These are phyloP conservation scores for Cyclocybe aegerita DNA, from an alignment of 768 basidiomycete species.

Conservation along the genomic window DNA sequence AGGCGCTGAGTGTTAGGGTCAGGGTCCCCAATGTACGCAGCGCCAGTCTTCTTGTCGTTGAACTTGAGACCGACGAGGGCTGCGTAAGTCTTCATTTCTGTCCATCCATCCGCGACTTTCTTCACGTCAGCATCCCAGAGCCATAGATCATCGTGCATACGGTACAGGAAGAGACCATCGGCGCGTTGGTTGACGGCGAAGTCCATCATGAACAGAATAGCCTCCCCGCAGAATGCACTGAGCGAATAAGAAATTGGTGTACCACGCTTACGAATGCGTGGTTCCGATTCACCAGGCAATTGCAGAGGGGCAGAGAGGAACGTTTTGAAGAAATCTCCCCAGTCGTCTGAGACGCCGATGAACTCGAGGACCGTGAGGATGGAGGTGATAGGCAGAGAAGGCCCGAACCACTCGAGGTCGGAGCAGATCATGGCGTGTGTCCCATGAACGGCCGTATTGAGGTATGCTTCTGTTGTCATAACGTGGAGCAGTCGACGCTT, in stretches of 20 bases:
- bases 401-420: constrained; percentile 44
- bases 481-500: constrained; percentile 41
- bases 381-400: constrained; percentile 39
- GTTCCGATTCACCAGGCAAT: constrained; percentile 30
- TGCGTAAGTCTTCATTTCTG: constrained; percentile 41
- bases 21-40: constrained; percentile 29
- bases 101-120: constrained; percentile 37
- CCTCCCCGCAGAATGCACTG: constrained; percentile 40
- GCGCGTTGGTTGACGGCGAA: constrained; percentile 45
- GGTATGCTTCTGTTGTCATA: constrained; percentile 38
- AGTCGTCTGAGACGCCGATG: constrained; percentile 36
- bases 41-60: constrained; percentile 42
- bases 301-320: constrained; percentile 32
- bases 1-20: constrained; percentile 13
- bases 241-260: constrained; percentile 43
- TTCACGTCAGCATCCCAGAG: constrained; percentile 33
- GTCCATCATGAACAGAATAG: constrained; percentile 44
- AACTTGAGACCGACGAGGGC: constrained; percentile 38
- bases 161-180: constrained; percentile 39
- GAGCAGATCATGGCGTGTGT: constrained; percentile 37
- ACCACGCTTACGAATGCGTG: constrained; percentile 36
- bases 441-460: constrained; percentile 36
- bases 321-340: constrained; percentile 32
- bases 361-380: constrained; percentile 39
- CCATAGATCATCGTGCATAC: constrained; percentile 49